Percentiles rank a stretch among this genome's conserved stretches.
Evolutionary conservation across 495 filamentous ascomycete species (phyloP).

Genomic region (Beverwykella pulmonaria): DNA sequence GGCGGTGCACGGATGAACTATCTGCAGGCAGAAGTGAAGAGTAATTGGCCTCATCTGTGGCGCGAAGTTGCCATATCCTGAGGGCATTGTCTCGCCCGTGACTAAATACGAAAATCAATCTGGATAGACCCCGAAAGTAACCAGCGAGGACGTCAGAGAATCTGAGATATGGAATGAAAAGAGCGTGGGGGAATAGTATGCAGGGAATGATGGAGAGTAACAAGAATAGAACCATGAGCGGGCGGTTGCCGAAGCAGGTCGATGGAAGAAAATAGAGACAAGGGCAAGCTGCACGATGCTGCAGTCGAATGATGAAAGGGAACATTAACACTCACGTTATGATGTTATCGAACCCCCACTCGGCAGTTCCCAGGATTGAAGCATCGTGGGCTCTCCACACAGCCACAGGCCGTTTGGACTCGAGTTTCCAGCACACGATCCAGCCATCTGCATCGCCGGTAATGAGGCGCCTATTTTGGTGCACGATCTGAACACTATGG

Average conservation of each 20-base stretch:
- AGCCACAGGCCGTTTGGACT: conserved; percentile 76
- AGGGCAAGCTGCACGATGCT: conserved; percentile 10
- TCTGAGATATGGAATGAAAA: neutral
- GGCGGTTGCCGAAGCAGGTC: conserved; percentile 4
- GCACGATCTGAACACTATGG: conserved; percentile 74
- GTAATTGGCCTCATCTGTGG: conserved; percentile 64
- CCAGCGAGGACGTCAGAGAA: too few relatives aligned
- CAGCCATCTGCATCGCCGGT: conserved; percentile 92
- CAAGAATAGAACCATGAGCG: conserved; percentile 11
- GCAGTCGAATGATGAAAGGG: neutral
- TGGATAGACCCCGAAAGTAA: too few relatives aligned
- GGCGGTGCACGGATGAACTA: conserved; percentile 44
- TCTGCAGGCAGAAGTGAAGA: conserved; percentile 74
- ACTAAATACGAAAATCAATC: conserved; percentile 48
- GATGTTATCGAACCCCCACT: conserved; percentile 63
- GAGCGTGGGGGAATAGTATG: neutral
- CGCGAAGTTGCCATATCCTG: conserved; percentile 73
- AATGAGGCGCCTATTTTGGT: conserved; percentile 71
- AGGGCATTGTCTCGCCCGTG: conserved; percentile 91
- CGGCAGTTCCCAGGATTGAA: conserved; percentile 72
- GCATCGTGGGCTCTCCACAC: conserved; percentile 88
- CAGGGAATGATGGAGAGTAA: neutral
- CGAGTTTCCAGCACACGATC: conserved; percentile 81
- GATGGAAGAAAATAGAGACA: neutral
- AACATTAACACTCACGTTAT: conserved; percentile 68